A percentile compares a stretch with the other conserved stretches of the same genome.
phyloP scores from a whole-genome alignment of 768 basidiomycete species.

The Megacollybia marginata region DNA sequence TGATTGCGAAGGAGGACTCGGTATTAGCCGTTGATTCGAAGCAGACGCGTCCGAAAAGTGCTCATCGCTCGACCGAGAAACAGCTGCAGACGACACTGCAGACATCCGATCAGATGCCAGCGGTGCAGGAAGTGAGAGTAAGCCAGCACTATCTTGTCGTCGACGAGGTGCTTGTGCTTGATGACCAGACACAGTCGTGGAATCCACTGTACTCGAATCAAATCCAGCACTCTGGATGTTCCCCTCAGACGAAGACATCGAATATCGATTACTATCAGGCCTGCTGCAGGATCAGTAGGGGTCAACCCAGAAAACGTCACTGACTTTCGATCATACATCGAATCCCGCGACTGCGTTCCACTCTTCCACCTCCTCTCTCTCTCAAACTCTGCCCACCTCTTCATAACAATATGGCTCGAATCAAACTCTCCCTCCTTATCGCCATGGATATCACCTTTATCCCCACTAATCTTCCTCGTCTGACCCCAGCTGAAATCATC shows the following conservation, averaged over 20 bases:
- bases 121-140: slow-evolving; percentile 71
- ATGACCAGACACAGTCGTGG: slow-evolving; percentile 28
- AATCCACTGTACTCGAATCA: slow-evolving; percentile 60
- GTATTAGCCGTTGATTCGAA: slow-evolving; percentile 34
- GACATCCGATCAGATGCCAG: slow-evolving; percentile 54
- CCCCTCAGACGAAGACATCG: slow-evolving; percentile 73
- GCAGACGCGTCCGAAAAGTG: slow-evolving; percentile 33
- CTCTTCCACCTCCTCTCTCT: slow-evolving; percentile 90
- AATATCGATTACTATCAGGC: slow-evolving; percentile 52
- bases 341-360: slow-evolving; percentile 79
- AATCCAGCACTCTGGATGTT: slow-evolving; percentile 46
- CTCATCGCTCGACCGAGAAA: slow-evolving; percentile 42
- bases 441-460: slow-evolving; percentile 60
- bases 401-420: slow-evolving; percentile 95
- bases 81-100: slow-evolving; percentile 38
- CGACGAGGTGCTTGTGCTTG: slow-evolving; percentile 36
- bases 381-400: slow-evolving; percentile 98
- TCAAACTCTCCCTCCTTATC: slow-evolving; percentile 99
- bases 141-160: slow-evolving; percentile 61
- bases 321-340: slow-evolving; percentile 65
- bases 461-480: slow-evolving; percentile 78
- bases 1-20: slow-evolving; percentile 28
- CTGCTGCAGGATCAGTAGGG: slow-evolving; percentile 18
- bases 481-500: slow-evolving; percentile 99
- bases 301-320: slow-evolving; percentile 18